A percentile compares a stretch with the other conserved stretches of the same genome.
phyloP scores from a whole-genome alignment of 1,284 basidiomycete genomes.

The Ustilago bromivora region DNA sequence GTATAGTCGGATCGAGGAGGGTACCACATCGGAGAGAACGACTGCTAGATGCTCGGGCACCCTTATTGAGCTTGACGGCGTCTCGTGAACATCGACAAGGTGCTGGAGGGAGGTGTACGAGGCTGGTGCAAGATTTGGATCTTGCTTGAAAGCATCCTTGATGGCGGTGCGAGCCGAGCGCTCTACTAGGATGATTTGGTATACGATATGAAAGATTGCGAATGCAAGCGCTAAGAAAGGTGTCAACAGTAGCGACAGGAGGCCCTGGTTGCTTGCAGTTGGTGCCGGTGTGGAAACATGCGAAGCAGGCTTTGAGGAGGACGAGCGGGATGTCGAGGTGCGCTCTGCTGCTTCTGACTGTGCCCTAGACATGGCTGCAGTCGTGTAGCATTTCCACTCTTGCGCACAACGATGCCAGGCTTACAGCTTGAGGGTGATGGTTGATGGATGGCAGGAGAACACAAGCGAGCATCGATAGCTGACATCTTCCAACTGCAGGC shows the following conservation, averaged over 20 bases:
- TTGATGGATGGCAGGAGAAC: background rate
- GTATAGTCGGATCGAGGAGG: slow-evolving; percentile 30
- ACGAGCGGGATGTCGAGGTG: background rate
- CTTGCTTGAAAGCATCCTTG: background rate
- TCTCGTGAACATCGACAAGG: slow-evolving; percentile 14
- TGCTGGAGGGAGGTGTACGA: slow-evolving; percentile 18
- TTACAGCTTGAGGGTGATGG: background rate
- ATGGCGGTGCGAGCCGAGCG: background rate
- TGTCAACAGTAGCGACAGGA: slow-evolving; percentile 22
- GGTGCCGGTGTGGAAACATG: background rate
- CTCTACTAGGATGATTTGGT: slow-evolving; percentile 17
- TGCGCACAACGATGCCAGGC: background rate
- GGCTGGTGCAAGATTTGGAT: background rate
- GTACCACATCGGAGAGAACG: slow-evolving; percentile 30
- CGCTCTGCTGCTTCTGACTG: slow-evolving; percentile 4
- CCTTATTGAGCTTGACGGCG: slow-evolving; percentile 3
- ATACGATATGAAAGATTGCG: slow-evolving; percentile 25
- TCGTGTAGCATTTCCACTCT: background rate
- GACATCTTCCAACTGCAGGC: too few relatives aligned
- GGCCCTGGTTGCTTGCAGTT: background rate
- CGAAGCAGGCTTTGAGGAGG: background rate
- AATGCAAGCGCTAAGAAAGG: slow-evolving; percentile 32
- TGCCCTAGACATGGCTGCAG: slow-evolving; percentile 5
- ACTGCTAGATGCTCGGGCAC: slow-evolving; percentile 33
- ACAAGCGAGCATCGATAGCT: background rate